Evolutionary conservation across 1,284 basidiomycete genomes (phyloP), one percentile per base, ranked within the genome.

Genomic region (Boletus austroedulis): DNA sequence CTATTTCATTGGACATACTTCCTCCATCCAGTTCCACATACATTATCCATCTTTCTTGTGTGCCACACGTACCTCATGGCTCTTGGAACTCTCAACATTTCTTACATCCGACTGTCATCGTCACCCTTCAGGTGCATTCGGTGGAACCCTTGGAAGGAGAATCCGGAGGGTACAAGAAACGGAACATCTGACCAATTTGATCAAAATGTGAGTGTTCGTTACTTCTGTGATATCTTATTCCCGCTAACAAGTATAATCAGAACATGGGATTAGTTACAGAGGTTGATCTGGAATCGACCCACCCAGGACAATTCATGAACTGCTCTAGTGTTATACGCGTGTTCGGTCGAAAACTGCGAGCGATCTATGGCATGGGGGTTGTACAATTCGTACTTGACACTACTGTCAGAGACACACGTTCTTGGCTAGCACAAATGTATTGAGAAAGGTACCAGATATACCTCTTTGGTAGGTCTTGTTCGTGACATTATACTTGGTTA

Each of bases 321-420:
- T 78, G 78, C 59, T 70, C 69, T 29, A 76, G 76, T 47, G 75
- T 76, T 0, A 73, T 78, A 76, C 34, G 76, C 75, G 1, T 63
- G 68, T 40, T 14, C 41, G 28, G 36, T 7, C 62, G 70, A 24
- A 24, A 66, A 32, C 56, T 58, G 45, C 56, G 55, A 45, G 55
- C 49, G 1, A 15, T 73, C 8, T 52, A 53, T 23, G 65, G 58
- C 51, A 61, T 59, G 59, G 65, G 59, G 1, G 32, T 69, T 40
- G 63, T 67, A 45, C 68, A 67, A 67, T 72, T 34, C 6, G 68
- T 59, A 19, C 12, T 46, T 14, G 3, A 26, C n/a, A 5, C n/a
- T 0, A 70, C 53, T 5, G 60, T 64, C 40, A 73, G 73, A 32
- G 60, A 64, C 29, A 78, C 73, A 0, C 80, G 80, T 62, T 64